Percentiles rank a stretch among this genome's conserved stretches.
Conservation (phyloP, 2,329 filamentous ascomycete genomes). For the Exophiala viscosa region DNA sequence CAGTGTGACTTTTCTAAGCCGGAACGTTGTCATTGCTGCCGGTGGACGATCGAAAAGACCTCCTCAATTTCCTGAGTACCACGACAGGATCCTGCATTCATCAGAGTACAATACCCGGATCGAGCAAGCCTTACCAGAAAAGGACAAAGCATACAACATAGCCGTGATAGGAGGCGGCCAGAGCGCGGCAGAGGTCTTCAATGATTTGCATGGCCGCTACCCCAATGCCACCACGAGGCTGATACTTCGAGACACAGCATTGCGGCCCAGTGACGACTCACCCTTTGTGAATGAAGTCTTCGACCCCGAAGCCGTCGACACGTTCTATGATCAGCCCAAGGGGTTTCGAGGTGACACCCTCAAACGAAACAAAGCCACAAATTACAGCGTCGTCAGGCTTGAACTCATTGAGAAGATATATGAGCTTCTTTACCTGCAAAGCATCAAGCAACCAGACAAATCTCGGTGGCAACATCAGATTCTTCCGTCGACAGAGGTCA, state of each 20-base stretch:
- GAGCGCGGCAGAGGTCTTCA: conserved; percentile 92
- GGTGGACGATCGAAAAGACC: conserved; percentile 70
- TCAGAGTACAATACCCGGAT: conserved; percentile 62
- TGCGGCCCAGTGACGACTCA: conserved; percentile 90
- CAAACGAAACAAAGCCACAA: conserved; percentile 73
- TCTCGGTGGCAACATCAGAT: conserved; percentile 78
- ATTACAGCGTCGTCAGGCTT: conserved; percentile 92
- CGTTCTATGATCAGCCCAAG: conserved; percentile 65
- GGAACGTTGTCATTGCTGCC: conserved; percentile 60
- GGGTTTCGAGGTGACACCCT: conserved; percentile 60
- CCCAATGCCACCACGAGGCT: conserved; percentile 75
- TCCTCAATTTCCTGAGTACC: conserved; percentile 62
- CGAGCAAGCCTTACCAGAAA: conserved; percentile 31
- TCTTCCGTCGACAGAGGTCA: conserved; percentile 64
- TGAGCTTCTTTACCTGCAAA: conserved; percentile 81
- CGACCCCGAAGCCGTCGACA: conserved; percentile 79
- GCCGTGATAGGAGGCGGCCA: conserved; percentile 87
- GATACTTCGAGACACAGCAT: conserved; percentile 75
- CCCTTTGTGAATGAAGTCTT: conserved; percentile 98
- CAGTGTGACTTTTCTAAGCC: conserved; percentile 38
- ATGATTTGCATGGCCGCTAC: conserved; percentile 77
- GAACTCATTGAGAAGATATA: conserved; percentile 86
- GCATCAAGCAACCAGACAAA: conserved; percentile 66
- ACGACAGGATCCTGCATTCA: conserved; percentile 78
- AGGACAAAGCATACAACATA: conserved; percentile 58